These are phyloP conservation scores for Chimonanthus praecox DNA, from an alignment of 164 flowering plant genomes.

Conservation along the genomic window DNA sequence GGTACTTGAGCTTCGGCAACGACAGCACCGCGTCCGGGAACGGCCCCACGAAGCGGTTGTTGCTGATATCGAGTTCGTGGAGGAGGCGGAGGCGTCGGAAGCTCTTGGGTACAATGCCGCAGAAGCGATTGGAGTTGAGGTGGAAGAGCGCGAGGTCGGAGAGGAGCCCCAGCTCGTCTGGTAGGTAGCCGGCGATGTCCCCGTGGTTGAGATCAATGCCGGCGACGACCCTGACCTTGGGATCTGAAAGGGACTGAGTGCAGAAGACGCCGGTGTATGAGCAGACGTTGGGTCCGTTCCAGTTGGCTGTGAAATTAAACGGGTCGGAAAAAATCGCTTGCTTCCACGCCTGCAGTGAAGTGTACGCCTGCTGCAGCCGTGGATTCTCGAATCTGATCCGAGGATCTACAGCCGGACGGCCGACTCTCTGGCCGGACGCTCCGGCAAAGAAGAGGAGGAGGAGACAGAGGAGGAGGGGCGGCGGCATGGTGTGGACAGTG, in stretches of 20 bases:
- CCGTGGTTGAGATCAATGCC: conserved; percentile 76
- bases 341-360: conserved; percentile 74
- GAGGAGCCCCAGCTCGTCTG: conserved; percentile 58
- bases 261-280: conserved; percentile 60
- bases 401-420: not conserved
- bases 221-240: conserved; percentile 41
- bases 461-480: conserved; percentile 1
- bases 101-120: conserved; percentile 52
- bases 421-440: not conserved
- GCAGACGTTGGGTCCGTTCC: conserved; percentile 70
- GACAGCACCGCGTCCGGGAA: conserved; percentile 58
- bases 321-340: conserved; percentile 66
- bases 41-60: conserved; percentile 70
- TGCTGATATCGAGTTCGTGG: conserved; percentile 70
- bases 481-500: conserved; percentile 4
- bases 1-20: conserved; percentile 52
- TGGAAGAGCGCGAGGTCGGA: conserved; percentile 75
- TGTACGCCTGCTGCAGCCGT: conserved; percentile 52
- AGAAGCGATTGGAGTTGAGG: conserved; percentile 79
- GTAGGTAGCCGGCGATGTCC: conserved; percentile 79
- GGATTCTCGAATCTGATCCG: conserved; percentile 24
- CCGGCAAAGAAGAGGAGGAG: conserved; percentile 7
- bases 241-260: conserved; percentile 28
- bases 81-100: conserved; percentile 42
- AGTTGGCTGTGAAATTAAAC: conserved; percentile 50